A percentile compares a stretch with the other conserved stretches of the same genome.
Evolutionary conservation across 306 rosid species (phyloP).

Genomic region (Trifolium subterraneum): DNA sequence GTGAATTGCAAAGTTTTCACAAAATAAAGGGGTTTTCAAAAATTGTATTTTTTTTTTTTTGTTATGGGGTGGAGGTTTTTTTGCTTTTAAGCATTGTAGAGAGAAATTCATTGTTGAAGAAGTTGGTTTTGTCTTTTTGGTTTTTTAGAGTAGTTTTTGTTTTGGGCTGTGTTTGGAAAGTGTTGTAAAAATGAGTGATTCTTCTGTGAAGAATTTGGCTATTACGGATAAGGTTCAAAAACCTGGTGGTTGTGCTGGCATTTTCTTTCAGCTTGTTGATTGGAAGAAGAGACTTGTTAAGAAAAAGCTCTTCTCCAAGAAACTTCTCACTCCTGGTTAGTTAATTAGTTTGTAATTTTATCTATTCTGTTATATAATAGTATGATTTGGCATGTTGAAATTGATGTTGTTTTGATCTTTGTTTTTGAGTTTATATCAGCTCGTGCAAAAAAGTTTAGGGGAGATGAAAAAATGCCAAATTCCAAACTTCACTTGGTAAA

Average conservation of each 20-base stretch:
- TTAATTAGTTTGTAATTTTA: not conserved
- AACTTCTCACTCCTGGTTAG: conserved; percentile 79
- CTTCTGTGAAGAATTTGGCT: conserved; percentile 59
- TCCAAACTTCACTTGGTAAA: conserved; percentile 81
- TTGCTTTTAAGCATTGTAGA: conserved; percentile 16
- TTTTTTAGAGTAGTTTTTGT: not conserved
- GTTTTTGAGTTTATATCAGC: conserved; percentile 51
- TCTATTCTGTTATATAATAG: not conserved
- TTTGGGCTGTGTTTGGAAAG: conserved; percentile 22
- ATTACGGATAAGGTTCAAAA: conserved; percentile 68
- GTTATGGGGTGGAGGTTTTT: not conserved
- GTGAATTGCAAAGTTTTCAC: conserved; percentile 25
- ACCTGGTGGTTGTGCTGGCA: conserved; percentile 85
- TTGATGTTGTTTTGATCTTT: conserved; percentile 42
- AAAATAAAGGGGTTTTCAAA: not conserved
- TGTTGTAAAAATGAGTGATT: conserved; percentile 62
- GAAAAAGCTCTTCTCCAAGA: conserved; percentile 86
- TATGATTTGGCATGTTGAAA: conserved; percentile 10
- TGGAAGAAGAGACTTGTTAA: conserved; percentile 84
- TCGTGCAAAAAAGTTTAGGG: conserved; percentile 69
- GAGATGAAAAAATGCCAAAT: conserved; percentile 74
- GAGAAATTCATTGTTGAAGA: conserved; percentile 27
- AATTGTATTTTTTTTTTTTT: not conserved
- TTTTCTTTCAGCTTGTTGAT: conserved; percentile 92
- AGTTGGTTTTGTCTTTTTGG: conserved; percentile 27